A percentile compares a stretch with the other conserved stretches of the same genome.
Evolutionary conservation across 208 protist genomes (phyloP).

Genomic region (Leishmania amazonensis): DNA sequence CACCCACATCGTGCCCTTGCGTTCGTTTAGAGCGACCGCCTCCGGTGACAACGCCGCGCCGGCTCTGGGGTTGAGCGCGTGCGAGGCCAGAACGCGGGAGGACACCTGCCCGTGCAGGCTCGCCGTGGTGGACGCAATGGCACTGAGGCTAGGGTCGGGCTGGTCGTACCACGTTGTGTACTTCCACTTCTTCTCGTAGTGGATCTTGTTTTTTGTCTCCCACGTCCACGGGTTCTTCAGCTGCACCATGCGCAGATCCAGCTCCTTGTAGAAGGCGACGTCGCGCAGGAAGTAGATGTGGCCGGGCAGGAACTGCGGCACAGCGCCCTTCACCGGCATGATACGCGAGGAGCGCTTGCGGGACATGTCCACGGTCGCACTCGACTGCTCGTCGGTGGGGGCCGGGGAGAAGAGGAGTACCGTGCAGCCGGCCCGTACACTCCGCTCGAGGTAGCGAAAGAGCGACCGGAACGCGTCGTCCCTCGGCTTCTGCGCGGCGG

Average conservation of each 20-base stretch:
- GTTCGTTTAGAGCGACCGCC: slow-evolving; percentile 20
- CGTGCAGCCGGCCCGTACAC: slow-evolving; percentile 25
- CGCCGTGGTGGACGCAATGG: slow-evolving; percentile 4
- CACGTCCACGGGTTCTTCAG: slow-evolving; percentile 69
- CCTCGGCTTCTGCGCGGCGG: slow-evolving; percentile 12
- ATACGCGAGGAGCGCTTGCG: slow-evolving; percentile 32
- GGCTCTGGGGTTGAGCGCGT: neutral
- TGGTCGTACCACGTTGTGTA: slow-evolving; percentile 57
- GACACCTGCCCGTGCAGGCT: neutral
- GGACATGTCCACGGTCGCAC: slow-evolving; percentile 15
- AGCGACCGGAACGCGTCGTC: slow-evolving; percentile 10
- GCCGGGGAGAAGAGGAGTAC: slow-evolving; percentile 42
- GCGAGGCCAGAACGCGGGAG: neutral
- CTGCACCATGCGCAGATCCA: slow-evolving; percentile 57
- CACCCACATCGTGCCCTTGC: slow-evolving; percentile 77
- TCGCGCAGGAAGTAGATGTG: slow-evolving; percentile 73
- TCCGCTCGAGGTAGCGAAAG: slow-evolving; percentile 37
- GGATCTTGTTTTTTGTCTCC: slow-evolving; percentile 20
- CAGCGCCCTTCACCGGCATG: slow-evolving; percentile 28
- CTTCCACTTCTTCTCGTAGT: slow-evolving; percentile 41
- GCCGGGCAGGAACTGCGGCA: slow-evolving; percentile 59
- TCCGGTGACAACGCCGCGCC: slow-evolving; percentile 13
- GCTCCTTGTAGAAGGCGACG: slow-evolving; percentile 43
- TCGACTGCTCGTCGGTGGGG: slow-evolving; percentile 17
- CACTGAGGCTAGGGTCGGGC: slow-evolving; percentile 42